Evolutionary conservation across 2,329 filamentous ascomycete genomes (phyloP), one percentile per base, ranked within the genome.

Genomic region (Trichophyton simii): DNA sequence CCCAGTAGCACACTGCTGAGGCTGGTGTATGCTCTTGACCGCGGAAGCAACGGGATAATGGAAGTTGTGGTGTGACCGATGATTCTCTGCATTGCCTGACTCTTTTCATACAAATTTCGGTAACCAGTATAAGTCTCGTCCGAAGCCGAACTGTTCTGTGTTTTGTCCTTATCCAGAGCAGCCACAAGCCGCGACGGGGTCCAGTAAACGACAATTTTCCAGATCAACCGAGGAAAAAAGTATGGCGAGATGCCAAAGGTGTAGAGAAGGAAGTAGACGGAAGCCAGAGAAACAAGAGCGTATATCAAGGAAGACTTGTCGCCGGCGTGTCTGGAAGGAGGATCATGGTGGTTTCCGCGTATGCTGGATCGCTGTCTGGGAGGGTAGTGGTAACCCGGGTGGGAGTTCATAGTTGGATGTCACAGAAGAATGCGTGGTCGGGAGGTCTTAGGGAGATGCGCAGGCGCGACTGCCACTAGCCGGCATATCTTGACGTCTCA

Each of bases 51-150:
- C 6, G 11, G 42, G 20, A 61, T 20, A 82, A 79, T 44, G 84
- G 80, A 13, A 84, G 80, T 80, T 57, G 76, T 78, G 66, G 84
- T 81, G 63, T 87, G 69, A 1, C 85, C 82, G 38, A 89, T 71
- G 36, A 89, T 78, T 63, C 83, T 81, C 66, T 80, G 79, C 75
- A 90, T 80, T 8, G 80, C 79, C 66, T 85, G 81, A 69, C 83
- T 85, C 72, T 90, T 91, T 28, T 80, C 79, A 52, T 72, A 66
- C 31, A 72, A 69, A 20, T n/a, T 65, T 70, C 15, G 78, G 78
- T 75, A 68, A 64, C 64, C 57, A 59, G 68, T 64, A 66, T 44
- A 31, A n/a, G 28, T 46, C 0, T 46, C 44, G 50, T 42, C 58
- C 7, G 60, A 59, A 13, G 38, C 6, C 18, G 15, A 18, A 42